These are phyloP conservation scores for Pseudogymnoascus destructans DNA, from an alignment of 2,329 filamentous ascomycete genomes.

Conservation along the genomic window DNA sequence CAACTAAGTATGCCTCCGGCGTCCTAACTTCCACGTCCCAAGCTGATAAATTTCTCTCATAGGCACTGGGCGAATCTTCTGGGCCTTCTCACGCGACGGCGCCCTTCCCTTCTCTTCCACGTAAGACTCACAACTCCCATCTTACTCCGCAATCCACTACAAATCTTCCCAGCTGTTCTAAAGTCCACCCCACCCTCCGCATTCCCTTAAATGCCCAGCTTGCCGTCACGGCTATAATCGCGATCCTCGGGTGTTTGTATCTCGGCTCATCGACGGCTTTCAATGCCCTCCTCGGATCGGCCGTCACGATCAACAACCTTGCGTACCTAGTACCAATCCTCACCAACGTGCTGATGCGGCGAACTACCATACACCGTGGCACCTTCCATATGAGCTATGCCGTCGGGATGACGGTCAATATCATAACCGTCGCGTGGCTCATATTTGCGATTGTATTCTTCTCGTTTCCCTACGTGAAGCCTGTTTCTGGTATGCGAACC, in stretches of 20 bases:
- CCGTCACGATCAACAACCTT: constrained; percentile 33
- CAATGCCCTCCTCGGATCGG: constrained; percentile 30
- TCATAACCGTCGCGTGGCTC: constrained; percentile 28
- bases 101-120: constrained; percentile 28
- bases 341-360: constrained; percentile 31
- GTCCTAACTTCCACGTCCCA: not conserved
- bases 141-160: constrained; percentile 17
- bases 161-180: constrained; percentile 23
- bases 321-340: constrained; percentile 34
- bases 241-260: constrained; percentile 32
- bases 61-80: constrained; percentile 24
- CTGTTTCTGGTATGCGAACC: constrained; percentile 21
- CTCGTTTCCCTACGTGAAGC: constrained; percentile 32
- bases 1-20: constrained; percentile 22
- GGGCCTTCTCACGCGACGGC: constrained; percentile 34
- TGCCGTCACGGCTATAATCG: constrained; percentile 26
- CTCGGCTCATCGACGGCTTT: constrained; percentile 33
- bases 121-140: constrained; percentile 11
- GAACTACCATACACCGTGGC: constrained; percentile 30
- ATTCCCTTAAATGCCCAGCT: constrained; percentile 30
- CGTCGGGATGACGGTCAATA: constrained; percentile 28
- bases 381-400: constrained; percentile 28
- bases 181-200: constrained; percentile 24
- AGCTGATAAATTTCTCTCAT: constrained; percentile 21
- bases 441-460: constrained; percentile 33